Conservation (phyloP, 495 filamentous ascomycete genomes). For the Penicillium steckii region DNA sequence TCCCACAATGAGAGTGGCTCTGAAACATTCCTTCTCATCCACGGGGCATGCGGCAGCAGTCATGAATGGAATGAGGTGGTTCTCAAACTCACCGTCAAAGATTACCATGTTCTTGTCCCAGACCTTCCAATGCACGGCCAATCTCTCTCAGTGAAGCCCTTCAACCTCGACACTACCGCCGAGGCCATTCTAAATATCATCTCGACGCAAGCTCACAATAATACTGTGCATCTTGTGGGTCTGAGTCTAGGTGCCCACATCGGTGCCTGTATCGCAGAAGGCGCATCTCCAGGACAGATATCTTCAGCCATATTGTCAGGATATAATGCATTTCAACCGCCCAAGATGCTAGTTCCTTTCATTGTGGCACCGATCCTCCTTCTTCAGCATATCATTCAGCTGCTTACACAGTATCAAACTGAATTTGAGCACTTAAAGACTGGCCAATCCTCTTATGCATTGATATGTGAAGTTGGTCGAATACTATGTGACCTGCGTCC, state of each 20-base stretch:
- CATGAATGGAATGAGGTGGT: slow-evolving; percentile 14
- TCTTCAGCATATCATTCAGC: background rate
- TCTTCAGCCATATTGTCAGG: slow-evolving; percentile 5
- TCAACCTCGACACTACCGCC: slow-evolving; percentile 9
- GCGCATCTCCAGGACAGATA: background rate
- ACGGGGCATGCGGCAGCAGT: slow-evolving; percentile 12
- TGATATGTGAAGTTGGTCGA: slow-evolving; percentile 1
- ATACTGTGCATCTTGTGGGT: slow-evolving; percentile 10
- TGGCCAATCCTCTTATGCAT: slow-evolving; percentile 2
- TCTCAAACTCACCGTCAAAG: slow-evolving; percentile 5
- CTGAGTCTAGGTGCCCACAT: slow-evolving; percentile 17
- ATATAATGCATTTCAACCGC: slow-evolving; percentile 7
- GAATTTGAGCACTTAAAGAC: slow-evolving; percentile 2
- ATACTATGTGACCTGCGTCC: slow-evolving; percentile 2
- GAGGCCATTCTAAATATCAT: slow-evolving; percentile 2
- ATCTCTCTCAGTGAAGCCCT: slow-evolving; percentile 7
- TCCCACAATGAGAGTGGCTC: slow-evolving; percentile 4
- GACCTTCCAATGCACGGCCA: slow-evolving; percentile 20
- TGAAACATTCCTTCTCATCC: slow-evolving; percentile 17
- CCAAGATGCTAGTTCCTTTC: background rate
- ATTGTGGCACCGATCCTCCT: background rate
- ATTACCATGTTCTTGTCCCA: slow-evolving; percentile 17
- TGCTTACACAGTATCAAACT: background rate
- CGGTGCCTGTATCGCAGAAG: slow-evolving; percentile 6
- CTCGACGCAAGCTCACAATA: slow-evolving; percentile 6